These are phyloP conservation scores for Immersiporthe knoxdaviesiana DNA, from an alignment of 2,329 filamentous ascomycete species.

Conservation along the genomic window DNA sequence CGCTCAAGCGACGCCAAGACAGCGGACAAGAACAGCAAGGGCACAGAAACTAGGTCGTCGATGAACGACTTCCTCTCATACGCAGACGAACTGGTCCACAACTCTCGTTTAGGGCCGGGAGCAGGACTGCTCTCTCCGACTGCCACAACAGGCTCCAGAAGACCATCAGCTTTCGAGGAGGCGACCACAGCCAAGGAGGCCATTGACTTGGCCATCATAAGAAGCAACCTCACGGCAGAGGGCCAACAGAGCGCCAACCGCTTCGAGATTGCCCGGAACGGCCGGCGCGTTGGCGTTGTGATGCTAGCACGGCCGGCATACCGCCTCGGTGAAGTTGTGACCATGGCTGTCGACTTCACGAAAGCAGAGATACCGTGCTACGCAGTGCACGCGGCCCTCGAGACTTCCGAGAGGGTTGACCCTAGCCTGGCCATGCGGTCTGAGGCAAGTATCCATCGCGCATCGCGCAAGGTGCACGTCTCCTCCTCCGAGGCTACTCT, in stretches of 20 bases:
- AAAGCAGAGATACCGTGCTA: constrained; percentile 81
- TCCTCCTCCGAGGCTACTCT: constrained; percentile 80
- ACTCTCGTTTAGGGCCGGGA: constrained; percentile 56
- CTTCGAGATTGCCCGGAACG: constrained; percentile 92
- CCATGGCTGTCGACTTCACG: constrained; percentile 81
- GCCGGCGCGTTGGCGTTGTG: constrained; percentile 87
- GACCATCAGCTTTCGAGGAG: constrained; percentile 59
- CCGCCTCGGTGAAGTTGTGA: constrained; percentile 84
- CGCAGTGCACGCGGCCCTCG: constrained; percentile 79
- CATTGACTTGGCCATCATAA: constrained; percentile 88
- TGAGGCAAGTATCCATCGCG: constrained; percentile 81
- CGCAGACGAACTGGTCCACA: constrained; percentile 73
- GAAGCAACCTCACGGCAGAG: constrained; percentile 70
- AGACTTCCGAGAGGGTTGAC: constrained; percentile 84
- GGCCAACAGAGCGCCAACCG: constrained; percentile 84
- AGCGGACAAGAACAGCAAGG: constrained; percentile 32
- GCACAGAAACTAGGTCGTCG: constrained; percentile 42
- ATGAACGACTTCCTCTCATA: constrained; percentile 74
- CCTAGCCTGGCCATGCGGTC: constrained; percentile 80
- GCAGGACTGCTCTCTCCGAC: constrained; percentile 74
- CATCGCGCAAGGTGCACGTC: constrained; percentile 81
- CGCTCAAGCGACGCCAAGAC: constrained; percentile 27
- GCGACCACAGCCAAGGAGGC: constrained; percentile 74
- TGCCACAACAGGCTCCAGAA: constrained; percentile 58
- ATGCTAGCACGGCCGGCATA: constrained; percentile 88